phyloP scores from a whole-genome alignment of 2,329 filamentous ascomycete species.

The Ophiostoma novo-ulmi region DNA sequence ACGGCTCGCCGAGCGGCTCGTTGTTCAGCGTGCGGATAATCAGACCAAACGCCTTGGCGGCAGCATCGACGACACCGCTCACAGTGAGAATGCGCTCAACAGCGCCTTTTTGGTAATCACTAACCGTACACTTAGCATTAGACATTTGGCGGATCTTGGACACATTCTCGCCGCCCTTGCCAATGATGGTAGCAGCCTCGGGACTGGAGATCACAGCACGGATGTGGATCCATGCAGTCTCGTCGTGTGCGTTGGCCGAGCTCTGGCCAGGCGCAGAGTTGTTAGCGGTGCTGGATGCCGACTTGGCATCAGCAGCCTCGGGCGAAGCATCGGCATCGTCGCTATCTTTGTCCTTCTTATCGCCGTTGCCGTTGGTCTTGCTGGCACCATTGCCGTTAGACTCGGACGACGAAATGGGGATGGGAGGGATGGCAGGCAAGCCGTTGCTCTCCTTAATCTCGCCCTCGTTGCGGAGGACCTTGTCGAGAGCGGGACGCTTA shows the following conservation, averaged over 20 bases:
- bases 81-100: conserved; percentile 97
- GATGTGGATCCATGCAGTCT: conserved; percentile 94
- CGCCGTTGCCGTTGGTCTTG: conserved; percentile 43
- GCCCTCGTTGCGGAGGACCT: conserved; percentile 67
- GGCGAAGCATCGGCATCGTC: conserved; percentile 66
- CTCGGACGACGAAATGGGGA: conserved; percentile 40
- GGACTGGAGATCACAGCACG: conserved; percentile 95
- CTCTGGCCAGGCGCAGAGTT: conserved; percentile 40
- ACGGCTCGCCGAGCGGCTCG: conserved; percentile 81
- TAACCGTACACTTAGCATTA: conserved; percentile 96
- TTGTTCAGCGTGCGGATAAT: conserved; percentile 99
- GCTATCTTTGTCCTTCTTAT: conserved; percentile 49
- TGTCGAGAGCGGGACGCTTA: conserved; percentile 93
- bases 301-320: conserved; percentile 56
- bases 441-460: conserved; percentile 45
- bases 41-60: conserved; percentile 95
- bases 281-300: conserved; percentile 37
- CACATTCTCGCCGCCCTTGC: conserved; percentile 97
- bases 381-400: conserved; percentile 39
- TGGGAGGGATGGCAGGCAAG: conserved; percentile 29
- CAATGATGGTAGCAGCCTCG: conserved; percentile 95
- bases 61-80: conserved; percentile 91
- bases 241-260: conserved; percentile 65
- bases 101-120: conserved; percentile 93
- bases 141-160: conserved; percentile 93